Conservation (phyloP, 78 protist genomes). For the Polysphondylium violaceum region DNA sequence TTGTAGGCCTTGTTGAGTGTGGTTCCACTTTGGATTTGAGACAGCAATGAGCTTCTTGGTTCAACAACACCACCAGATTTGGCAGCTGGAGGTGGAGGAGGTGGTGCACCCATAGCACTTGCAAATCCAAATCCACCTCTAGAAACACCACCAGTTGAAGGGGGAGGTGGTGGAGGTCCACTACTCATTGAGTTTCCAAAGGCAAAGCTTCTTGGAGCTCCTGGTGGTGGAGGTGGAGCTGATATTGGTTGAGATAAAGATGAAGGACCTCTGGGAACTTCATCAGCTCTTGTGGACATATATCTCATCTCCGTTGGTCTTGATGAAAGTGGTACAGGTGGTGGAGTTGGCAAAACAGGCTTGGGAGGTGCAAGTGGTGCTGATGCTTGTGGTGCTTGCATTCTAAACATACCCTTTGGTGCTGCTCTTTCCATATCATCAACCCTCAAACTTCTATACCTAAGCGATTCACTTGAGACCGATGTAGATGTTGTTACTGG, state of each 20-base stretch:
- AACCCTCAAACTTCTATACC: too few relatives aligned
- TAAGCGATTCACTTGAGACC: too few relatives aligned
- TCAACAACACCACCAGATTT: background rate
- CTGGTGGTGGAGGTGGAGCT: background rate
- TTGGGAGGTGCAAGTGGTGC: background rate
- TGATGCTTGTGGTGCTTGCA: background rate
- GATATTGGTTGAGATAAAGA: background rate
- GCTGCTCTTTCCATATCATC: background rate
- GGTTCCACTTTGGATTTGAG: too few relatives aligned
- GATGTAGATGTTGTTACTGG: too few relatives aligned
- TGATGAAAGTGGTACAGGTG: background rate
- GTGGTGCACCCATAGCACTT: background rate
- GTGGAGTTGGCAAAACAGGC: background rate
- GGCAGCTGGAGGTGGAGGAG: background rate
- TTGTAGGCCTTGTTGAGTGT: too few relatives aligned
- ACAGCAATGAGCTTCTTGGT: background rate
- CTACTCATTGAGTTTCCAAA: background rate
- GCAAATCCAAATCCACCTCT: background rate
- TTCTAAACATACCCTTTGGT: background rate
- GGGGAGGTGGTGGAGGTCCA: background rate
- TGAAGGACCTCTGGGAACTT: background rate
- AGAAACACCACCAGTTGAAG: background rate
- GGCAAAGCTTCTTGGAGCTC: background rate
- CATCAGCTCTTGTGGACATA: slow-evolving; percentile 8
- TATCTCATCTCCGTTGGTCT: background rate